These are phyloP conservation scores for Podospora sp. DNA, from an alignment of 495 filamentous ascomycete genomes.

Conservation along the genomic window DNA sequence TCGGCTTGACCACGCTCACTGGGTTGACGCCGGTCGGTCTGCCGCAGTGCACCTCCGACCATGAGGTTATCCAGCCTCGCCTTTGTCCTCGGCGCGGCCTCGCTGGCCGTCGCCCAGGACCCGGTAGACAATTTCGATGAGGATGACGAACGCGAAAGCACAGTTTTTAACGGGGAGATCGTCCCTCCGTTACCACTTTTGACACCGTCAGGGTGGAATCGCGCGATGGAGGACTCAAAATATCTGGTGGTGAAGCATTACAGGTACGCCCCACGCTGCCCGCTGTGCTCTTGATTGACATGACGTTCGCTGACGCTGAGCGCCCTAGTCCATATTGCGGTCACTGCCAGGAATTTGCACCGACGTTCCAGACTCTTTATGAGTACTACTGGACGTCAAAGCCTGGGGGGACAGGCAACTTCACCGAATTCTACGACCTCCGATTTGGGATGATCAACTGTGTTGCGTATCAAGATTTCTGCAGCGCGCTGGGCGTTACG, in stretches of 20 bases:
- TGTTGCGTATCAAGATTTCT: constrained; percentile 74
- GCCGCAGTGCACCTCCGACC: constrained; percentile 12
- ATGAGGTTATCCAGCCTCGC: constrained; percentile 37
- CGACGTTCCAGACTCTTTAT: constrained; percentile 88
- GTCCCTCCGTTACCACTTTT: constrained; percentile 72
- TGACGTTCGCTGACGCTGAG: constrained; percentile 18
- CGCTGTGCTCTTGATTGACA: constrained; percentile 8
- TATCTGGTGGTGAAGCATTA: constrained; percentile 54
- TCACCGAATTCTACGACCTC: constrained; percentile 82
- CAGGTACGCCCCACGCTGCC: constrained; percentile 39
- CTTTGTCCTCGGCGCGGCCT: constrained; percentile 46
- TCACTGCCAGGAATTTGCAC: constrained; percentile 80
- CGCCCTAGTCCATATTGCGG: constrained; percentile 61
- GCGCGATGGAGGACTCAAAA: constrained; percentile 42
- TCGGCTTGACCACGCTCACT: not conserved
- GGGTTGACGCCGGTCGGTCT: constrained; percentile 4
- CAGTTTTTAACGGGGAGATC: constrained; percentile 76
- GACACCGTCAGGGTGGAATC: constrained; percentile 47
- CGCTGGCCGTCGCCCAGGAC: constrained; percentile 36
- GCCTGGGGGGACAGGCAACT: constrained; percentile 50
- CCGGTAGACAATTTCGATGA: constrained; percentile 39
- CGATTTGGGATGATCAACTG: constrained; percentile 87
- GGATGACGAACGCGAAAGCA: constrained; percentile 44
- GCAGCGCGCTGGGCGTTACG: constrained; percentile 62
- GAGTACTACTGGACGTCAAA: constrained; percentile 97